A percentile compares a stretch with the other conserved stretches of the same genome.
phyloP scores from a whole-genome alignment of 306 rosid genomes.

The Vigna trinervia region DNA sequence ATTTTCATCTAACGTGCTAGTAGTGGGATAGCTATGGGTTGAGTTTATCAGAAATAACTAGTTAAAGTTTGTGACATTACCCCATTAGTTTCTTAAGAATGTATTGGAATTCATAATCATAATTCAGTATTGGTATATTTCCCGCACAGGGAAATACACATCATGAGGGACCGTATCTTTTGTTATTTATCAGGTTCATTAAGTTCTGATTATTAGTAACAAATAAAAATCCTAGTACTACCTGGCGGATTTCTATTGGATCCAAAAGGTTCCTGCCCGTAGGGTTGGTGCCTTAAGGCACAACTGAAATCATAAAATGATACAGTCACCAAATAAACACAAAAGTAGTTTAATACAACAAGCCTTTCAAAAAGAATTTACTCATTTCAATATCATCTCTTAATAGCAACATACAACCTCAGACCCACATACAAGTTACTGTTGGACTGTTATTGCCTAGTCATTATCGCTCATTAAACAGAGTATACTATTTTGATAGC shows the following conservation, averaged over 20 bases:
- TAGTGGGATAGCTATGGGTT: neutral
- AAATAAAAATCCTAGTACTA: neutral
- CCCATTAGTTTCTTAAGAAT: neutral
- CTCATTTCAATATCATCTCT: slow-evolving; percentile 13
- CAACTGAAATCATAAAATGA: slow-evolving; percentile 9
- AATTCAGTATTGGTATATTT: neutral
- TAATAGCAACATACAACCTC: slow-evolving; percentile 14
- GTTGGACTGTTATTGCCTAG: neutral
- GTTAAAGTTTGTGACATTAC: neutral
- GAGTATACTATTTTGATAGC: neutral
- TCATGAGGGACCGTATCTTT: neutral
- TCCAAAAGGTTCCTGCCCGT: neutral
- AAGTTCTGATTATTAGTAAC: neutral
- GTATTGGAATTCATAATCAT: neutral
- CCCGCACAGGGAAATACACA: neutral
- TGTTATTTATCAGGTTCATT: slow-evolving; percentile 14
- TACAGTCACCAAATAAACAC: slow-evolving; percentile 5
- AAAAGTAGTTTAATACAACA: neutral
- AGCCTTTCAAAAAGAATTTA: neutral
- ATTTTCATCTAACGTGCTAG: neutral
- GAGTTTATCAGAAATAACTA: too few relatives aligned
- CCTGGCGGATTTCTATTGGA: neutral
- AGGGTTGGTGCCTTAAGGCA: neutral
- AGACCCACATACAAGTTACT: neutral
- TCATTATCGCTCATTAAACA: slow-evolving; percentile 18